phyloP scores from a whole-genome alignment of 305 asterid species.

The Solanum hybrid region DNA sequence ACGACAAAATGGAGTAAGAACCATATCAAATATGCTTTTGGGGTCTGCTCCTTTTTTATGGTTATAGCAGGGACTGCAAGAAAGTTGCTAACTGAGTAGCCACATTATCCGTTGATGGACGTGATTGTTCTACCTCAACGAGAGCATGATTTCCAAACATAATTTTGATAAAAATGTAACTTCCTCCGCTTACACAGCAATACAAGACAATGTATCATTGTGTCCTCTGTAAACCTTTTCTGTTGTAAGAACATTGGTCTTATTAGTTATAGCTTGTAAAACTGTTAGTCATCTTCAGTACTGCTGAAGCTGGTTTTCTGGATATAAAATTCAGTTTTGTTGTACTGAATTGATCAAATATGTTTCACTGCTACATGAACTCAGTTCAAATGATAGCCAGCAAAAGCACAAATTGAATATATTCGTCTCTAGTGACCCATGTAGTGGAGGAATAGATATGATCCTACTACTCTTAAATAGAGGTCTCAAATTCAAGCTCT shows the following conservation, averaged over 20 bases:
- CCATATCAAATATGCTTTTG: constrained; percentile 27
- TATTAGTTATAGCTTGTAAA: neutral
- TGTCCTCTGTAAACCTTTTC: neutral
- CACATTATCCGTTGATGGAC: constrained; percentile 15
- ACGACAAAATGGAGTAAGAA: constrained; percentile 11
- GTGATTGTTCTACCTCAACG: constrained; percentile 9
- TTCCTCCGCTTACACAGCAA: neutral
- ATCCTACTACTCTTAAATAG: neutral
- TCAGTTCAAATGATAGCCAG: neutral
- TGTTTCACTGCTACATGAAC: neutral
- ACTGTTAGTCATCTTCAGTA: neutral
- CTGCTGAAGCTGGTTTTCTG: neutral
- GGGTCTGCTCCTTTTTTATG: constrained; percentile 20
- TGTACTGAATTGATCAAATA: neutral
- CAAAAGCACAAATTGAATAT: neutral
- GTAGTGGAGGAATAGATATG: neutral
- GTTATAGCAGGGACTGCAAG: constrained; percentile 24
- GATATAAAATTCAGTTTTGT: neutral
- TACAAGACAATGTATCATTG: neutral
- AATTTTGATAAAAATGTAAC: neutral
- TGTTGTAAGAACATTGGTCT: neutral
- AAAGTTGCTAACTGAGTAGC: constrained; percentile 11
- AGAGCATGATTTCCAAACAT: neutral
- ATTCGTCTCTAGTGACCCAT: neutral
- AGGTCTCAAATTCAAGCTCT: neutral